Conservation (phyloP, 176 grass and related monocot genomes). For the Bonia amplexicaulis region DNA sequence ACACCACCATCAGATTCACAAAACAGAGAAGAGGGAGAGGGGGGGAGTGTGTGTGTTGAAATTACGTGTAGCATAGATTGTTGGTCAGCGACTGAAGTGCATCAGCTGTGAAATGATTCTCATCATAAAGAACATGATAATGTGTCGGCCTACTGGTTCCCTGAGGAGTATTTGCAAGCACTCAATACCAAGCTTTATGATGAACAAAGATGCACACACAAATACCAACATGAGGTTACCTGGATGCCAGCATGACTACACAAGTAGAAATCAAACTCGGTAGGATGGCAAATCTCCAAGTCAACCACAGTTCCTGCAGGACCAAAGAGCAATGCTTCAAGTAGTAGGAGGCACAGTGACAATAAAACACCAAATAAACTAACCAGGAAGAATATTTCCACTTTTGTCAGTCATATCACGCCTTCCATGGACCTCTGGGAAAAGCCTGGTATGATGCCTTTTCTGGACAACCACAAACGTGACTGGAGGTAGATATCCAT, state of each 20-base stretch:
- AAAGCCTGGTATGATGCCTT: conserved; percentile 75
- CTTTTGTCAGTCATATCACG: conserved; percentile 62
- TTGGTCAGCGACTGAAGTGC: conserved; percentile 73
- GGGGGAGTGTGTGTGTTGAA: not conserved
- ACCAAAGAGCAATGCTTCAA: not conserved
- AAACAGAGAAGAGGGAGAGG: not conserved
- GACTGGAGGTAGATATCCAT: conserved; percentile 53
- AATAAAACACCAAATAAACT: conserved; percentile 5
- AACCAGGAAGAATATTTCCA: conserved; percentile 83
- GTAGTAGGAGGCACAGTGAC: not conserved
- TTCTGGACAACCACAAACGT: conserved; percentile 92
- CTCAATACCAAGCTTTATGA: not conserved
- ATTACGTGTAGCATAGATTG: conserved; percentile 89
- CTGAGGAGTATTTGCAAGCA: conserved; percentile 25
- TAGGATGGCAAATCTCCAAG: conserved; percentile 70
- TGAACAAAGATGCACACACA: not conserved
- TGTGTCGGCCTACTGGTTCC: conserved; percentile 81
- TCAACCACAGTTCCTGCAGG: conserved; percentile 79
- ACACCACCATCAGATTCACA: not conserved
- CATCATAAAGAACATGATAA: conserved; percentile 76
- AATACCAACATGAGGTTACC: conserved; percentile 25
- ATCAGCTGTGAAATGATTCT: conserved; percentile 67
- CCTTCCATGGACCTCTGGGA: conserved; percentile 55
- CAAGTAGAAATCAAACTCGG: conserved; percentile 83
- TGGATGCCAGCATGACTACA: conserved; percentile 95